Evolutionary conservation across 208 protist genomes (phyloP).

Genomic region (Borovskyia barvae): DNA sequence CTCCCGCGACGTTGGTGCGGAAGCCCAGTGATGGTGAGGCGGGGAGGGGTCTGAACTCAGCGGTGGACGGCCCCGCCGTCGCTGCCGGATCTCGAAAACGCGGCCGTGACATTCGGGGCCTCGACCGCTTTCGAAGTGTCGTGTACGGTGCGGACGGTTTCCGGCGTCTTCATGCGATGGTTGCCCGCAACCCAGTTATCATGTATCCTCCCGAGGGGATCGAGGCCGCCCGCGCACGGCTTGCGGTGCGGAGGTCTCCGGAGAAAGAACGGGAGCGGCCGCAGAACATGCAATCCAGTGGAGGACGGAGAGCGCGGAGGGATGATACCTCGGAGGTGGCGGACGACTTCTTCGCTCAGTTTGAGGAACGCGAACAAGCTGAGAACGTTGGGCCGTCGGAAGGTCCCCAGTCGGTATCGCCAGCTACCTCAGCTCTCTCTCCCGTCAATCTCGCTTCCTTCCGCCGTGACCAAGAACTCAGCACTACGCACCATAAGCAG

Average conservation of each 20-base stretch:
- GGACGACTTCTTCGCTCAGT: constrained; percentile 27
- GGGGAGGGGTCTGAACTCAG: not conserved
- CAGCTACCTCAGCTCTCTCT: not conserved
- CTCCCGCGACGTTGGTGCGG: not conserved
- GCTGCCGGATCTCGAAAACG: constrained; percentile 62
- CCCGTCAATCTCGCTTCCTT: not conserved
- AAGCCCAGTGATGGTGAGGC: not conserved
- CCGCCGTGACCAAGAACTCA: constrained; percentile 23
- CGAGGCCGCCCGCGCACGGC: constrained; percentile 40
- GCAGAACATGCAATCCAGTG: not conserved
- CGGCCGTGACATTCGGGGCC: constrained; percentile 61
- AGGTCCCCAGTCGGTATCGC: not conserved
- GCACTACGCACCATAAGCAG: constrained; percentile 72
- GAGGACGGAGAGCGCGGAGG: not conserved
- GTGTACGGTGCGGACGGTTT: constrained; percentile 78
- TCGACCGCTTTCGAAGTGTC: constrained; percentile 65
- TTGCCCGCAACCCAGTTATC: constrained; percentile 57
- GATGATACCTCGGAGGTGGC: not conserved
- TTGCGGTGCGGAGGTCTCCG: not conserved
- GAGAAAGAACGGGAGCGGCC: constrained; percentile 1
- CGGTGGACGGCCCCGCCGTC: constrained; percentile 1
- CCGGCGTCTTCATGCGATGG: constrained; percentile 74
- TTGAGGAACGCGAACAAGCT: constrained; percentile 21
- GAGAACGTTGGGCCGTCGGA: not conserved
- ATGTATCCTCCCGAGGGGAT: constrained; percentile 85